A percentile compares a stretch with the other conserved stretches of the same genome.
Evolutionary conservation across 176 grass and related monocot species (phyloP).

Genomic region (Microstegium vimineum): DNA sequence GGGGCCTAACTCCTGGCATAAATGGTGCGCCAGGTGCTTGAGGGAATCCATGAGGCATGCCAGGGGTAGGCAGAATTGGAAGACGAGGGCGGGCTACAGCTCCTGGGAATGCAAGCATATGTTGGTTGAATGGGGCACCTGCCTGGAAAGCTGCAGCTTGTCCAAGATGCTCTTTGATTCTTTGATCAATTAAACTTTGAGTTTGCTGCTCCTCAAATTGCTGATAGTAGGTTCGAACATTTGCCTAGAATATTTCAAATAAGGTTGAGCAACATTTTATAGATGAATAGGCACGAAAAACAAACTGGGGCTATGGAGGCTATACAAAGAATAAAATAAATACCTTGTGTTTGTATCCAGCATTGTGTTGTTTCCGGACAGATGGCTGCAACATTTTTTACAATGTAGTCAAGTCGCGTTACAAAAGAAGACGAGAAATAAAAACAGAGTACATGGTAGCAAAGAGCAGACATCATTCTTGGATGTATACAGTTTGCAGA

Average conservation of each 20-base stretch:
- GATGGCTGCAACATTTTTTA: neutral
- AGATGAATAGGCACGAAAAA: neutral
- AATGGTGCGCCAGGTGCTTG: conserved; percentile 37
- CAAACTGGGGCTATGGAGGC: neutral
- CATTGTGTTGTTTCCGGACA: conserved; percentile 33
- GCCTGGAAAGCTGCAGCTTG: conserved; percentile 92
- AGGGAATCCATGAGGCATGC: conserved; percentile 45
- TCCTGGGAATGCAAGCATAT: conserved; percentile 56
- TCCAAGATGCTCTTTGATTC: conserved; percentile 96
- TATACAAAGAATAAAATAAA: conserved; percentile 17
- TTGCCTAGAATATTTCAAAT: conserved; percentile 60
- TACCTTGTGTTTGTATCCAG: conserved; percentile 99
- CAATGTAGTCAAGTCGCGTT: conserved; percentile 18
- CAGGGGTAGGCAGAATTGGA: conserved; percentile 56
- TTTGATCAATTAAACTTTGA: conserved; percentile 97
- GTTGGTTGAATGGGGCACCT: conserved; percentile 66
- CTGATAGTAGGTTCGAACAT: conserved; percentile 91
- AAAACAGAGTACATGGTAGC: neutral
- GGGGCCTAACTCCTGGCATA: conserved; percentile 52
- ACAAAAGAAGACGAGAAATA: neutral
- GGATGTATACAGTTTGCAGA: neutral
- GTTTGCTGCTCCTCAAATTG: conserved; percentile 99
- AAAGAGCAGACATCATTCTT: neutral
- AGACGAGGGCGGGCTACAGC: conserved; percentile 46
- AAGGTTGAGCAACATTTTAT: neutral